Percentiles rank a stretch among this genome's conserved stretches.
phyloP scores from a whole-genome alignment of 257 asterid genomes.

The Linderniella brevidens region DNA sequence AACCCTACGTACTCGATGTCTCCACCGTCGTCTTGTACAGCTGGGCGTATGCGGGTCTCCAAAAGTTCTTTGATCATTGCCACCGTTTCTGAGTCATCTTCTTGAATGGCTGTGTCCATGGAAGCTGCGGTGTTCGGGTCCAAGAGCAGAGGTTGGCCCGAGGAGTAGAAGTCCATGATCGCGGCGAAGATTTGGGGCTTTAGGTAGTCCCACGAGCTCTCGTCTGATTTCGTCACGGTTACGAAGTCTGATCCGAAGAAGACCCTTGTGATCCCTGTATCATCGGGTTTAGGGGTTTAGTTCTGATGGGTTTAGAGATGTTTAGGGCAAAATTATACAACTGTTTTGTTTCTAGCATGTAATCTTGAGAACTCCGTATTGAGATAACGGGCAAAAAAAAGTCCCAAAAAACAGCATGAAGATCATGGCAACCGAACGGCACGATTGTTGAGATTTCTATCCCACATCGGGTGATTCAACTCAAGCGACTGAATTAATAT shows the following conservation, averaged over 20 bases:
- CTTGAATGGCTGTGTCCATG: constrained; percentile 79
- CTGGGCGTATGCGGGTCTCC: constrained; percentile 91
- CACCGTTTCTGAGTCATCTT: constrained; percentile 88
- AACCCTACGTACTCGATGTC: constrained; percentile 75
- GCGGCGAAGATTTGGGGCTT: constrained; percentile 91
- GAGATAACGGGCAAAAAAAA: too few species aligned
- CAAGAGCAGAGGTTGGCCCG: constrained; percentile 67
- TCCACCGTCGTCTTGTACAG: constrained; percentile 98
- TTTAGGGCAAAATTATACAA: too few species aligned
- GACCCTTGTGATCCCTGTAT: constrained; percentile 63
- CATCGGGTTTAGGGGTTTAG: neutral
- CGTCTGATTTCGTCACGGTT: constrained; percentile 76
- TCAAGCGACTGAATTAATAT: too few species aligned
- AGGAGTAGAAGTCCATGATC: constrained; percentile 75
- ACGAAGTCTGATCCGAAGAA: constrained; percentile 85
- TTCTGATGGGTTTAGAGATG: too few species aligned
- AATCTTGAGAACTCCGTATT: too few species aligned
- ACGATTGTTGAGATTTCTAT: too few species aligned
- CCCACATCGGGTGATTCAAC: too few species aligned
- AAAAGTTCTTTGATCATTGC: constrained; percentile 96
- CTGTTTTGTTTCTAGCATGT: too few species aligned
- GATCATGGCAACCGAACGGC: too few species aligned
- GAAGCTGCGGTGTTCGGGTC: constrained; percentile 53
- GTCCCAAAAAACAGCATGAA: too few species aligned
- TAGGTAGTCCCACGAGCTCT: constrained; percentile 68